phyloP scores from a whole-genome alignment of 768 basidiomycete species.

The Cubamyces sp. region DNA sequence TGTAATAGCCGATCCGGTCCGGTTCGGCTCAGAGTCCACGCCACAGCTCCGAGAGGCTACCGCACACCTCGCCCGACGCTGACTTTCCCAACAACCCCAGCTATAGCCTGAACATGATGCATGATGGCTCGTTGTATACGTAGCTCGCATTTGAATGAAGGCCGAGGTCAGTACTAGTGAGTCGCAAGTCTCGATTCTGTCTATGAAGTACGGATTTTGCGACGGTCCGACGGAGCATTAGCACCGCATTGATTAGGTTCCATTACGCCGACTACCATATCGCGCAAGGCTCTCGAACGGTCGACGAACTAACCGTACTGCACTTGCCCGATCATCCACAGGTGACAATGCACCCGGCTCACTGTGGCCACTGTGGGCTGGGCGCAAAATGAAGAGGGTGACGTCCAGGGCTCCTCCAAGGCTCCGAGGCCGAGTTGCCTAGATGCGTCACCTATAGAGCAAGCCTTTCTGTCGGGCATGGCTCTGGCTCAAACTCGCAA shows the following conservation, averaged over 20 bases:
- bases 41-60: no score
- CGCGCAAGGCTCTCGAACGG: slow-evolving; percentile 7
- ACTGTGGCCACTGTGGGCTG: background rate
- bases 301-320: background rate
- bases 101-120: no score
- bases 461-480: background rate
- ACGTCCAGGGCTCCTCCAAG: slow-evolving; percentile 7
- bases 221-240: no score
- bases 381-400: slow-evolving; percentile 5
- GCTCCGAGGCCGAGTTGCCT: background rate
- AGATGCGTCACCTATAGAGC: background rate
- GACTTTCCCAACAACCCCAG: no score
- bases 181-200: no score
- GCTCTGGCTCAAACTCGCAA: background rate
- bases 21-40: no score
- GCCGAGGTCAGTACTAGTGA: no score
- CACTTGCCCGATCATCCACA: background rate
- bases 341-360: background rate
- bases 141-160: no score
- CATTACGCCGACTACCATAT: background rate
- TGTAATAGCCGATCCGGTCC: no score
- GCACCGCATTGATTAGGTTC: background rate
- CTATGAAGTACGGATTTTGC: no score
- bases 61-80: no score
- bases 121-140: no score